Evolutionary conservation across 2,329 filamentous ascomycete genomes (phyloP).

Genomic region (Paramyrothecium sp.): DNA sequence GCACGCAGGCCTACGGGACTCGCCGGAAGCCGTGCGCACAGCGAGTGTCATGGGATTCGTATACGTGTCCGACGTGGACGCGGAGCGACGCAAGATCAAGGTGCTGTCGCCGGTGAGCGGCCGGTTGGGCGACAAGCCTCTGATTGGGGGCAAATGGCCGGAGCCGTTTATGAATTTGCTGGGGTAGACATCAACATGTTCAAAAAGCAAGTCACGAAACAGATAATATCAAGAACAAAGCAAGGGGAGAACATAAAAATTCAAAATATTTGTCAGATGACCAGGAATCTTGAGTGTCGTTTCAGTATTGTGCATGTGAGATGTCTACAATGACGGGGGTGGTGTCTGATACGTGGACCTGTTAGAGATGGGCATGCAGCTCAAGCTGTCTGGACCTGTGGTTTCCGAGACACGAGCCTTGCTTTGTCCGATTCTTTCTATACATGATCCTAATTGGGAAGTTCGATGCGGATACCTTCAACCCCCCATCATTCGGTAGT

Average conservation of each 20-base stretch:
- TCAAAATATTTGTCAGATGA: too few relatives aligned
- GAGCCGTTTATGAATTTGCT: constrained; percentile 79
- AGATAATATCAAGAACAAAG: too few relatives aligned
- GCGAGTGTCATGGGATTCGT: constrained; percentile 88
- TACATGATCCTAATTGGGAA: too few relatives aligned
- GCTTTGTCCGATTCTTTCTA: neutral
- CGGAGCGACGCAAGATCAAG: constrained; percentile 75
- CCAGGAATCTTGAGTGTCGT: too few relatives aligned
- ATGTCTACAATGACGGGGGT: too few relatives aligned
- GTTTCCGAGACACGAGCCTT: neutral
- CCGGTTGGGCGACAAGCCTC: constrained; percentile 72
- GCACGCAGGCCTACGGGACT: constrained; percentile 68
- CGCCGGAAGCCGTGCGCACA: constrained; percentile 71
- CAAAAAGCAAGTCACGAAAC: too few relatives aligned
- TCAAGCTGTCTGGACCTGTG: too few relatives aligned
- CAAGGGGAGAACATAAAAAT: too few relatives aligned
- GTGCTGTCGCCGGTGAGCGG: constrained; percentile 83
- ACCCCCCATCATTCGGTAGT: too few relatives aligned
- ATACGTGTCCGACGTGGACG: constrained; percentile 89
- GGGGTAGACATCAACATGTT: constrained; percentile 34
- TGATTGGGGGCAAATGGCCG: constrained; percentile 85
- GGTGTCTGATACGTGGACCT: neutral
- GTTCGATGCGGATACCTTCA: too few relatives aligned
- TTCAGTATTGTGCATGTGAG: neutral
- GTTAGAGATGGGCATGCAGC: too few relatives aligned